Conservation (phyloP, 1,284 basidiomycete genomes). For the Sporisorium iseilematis-ciliati region DNA sequence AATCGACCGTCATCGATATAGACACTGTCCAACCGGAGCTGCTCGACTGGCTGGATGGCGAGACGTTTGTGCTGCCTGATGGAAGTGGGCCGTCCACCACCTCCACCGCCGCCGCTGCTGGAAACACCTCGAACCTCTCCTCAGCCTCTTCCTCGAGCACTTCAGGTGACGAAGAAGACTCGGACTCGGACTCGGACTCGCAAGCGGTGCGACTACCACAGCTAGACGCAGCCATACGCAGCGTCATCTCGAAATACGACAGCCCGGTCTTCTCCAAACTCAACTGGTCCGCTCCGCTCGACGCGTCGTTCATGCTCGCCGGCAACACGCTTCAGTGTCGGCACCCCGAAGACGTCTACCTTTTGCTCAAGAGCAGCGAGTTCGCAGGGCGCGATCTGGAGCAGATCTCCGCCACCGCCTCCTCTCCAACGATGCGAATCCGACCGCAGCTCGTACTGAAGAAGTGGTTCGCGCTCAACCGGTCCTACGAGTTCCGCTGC, state of each 20-base stretch:
- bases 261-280: slow-evolving; percentile 88
- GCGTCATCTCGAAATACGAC: slow-evolving; percentile 77
- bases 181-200: slow-evolving; percentile 17
- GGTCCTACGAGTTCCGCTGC: slow-evolving; percentile 72
- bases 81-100: slow-evolving; percentile 76
- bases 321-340: slow-evolving; percentile 88
- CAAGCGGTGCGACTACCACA: slow-evolving; percentile 68
- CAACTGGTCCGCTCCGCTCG: slow-evolving; percentile 71
- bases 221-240: slow-evolving; percentile 80
- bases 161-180: slow-evolving; percentile 70
- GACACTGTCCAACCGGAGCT: slow-evolving; percentile 77
- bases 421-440: not conserved
- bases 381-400: slow-evolving; percentile 86
- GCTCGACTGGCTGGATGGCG: slow-evolving; percentile 79
- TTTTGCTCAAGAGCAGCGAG: slow-evolving; percentile 91
- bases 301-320: slow-evolving; percentile 91
- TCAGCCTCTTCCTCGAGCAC: slow-evolving; percentile 17
- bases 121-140: too few species aligned
- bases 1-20: slow-evolving; percentile 80
- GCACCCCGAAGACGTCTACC: slow-evolving; percentile 88
- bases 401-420: slow-evolving; percentile 60
- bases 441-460: slow-evolving; percentile 81
- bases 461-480: slow-evolving; percentile 89
- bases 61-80: slow-evolving; percentile 83
- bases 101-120: not conserved